Base-by-base conservation (phyloP, 2,329 filamentous ascomycete species). In the Uncinocarpus reesii region DNA sequence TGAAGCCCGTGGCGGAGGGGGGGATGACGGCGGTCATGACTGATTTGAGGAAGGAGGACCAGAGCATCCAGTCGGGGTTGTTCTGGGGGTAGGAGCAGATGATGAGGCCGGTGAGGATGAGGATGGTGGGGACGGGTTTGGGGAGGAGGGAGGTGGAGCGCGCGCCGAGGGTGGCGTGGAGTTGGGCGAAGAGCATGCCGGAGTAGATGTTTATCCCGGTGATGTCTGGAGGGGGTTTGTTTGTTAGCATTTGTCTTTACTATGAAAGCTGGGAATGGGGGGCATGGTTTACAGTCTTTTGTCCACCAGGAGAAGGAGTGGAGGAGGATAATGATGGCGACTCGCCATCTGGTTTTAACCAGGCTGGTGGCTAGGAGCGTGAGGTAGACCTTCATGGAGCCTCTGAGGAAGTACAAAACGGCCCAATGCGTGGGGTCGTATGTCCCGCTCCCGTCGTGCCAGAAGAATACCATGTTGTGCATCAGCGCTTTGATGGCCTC, bases 381-480 rank as follows among this genome's bases (percentile, higher is more conserved):
- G 13, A 63, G 60, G 52, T 69, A 70, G 4, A 70, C 64, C 44
- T 67, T 46, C 58, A 70, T 65, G 40, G 62, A 64, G n/a, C 64
- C 67, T 42, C 65, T 59, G 24, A 70, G 48, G 52, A 70, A 70
- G 47, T 65, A 57, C 38, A 65, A 62, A 45, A 70, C 57, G 23
- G 67, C 67, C 67, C 67, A 70, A 49, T 69, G 67, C 40, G 65
- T 68, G 21, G 62, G 63, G 47, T 70, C 67, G 51, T 69, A 69
- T 23, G 65, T 60, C 34, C 65, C 59, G 56, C 59, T 62, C 15
- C 65, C 67, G 43, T 58, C 57, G 20, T 65, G 63, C 67, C 67
- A 70, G 36, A 55, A 59, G 3, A 57, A 21, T 1, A 52, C 53
- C 42, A 54, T 45, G 34, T 56, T 58, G 3, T 38, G 38, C 21